These are phyloP conservation scores for Carex pumila DNA, from an alignment of 176 grass and related monocot genomes.

Conservation along the genomic window DNA sequence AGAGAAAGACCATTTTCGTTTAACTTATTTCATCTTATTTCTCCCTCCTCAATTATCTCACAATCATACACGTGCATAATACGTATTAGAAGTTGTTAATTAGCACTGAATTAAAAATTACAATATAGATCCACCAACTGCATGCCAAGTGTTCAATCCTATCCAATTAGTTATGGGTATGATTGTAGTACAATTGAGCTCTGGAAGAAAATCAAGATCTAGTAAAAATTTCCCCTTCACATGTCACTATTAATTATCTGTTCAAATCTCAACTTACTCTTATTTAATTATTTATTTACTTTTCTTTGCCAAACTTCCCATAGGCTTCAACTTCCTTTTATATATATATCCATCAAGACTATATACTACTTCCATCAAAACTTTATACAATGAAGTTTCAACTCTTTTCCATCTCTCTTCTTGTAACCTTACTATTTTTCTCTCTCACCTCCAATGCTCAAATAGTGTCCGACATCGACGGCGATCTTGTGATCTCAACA, in stretches of 20 bases:
- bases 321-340: background rate
- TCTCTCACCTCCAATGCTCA: background rate
- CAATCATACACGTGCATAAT: no score
- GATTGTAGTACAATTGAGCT: no score
- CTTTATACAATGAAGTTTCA: conserved; percentile 1
- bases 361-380: background rate
- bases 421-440: background rate
- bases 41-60: no score
- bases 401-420: background rate
- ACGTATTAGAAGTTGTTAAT: no score
- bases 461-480: background rate
- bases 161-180: background rate
- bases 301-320: no score
- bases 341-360: background rate
- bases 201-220: background rate
- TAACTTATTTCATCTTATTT: no score
- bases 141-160: background rate
- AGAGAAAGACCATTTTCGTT: no score
- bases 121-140: background rate
- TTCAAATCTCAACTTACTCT: background rate
- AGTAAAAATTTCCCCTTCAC: background rate
- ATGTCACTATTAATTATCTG: background rate
- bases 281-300: background rate
- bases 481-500: background rate
- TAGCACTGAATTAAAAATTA: no score